phyloP scores from a whole-genome alignment of 177 flowering plant species.

The Vitis hybrid region DNA sequence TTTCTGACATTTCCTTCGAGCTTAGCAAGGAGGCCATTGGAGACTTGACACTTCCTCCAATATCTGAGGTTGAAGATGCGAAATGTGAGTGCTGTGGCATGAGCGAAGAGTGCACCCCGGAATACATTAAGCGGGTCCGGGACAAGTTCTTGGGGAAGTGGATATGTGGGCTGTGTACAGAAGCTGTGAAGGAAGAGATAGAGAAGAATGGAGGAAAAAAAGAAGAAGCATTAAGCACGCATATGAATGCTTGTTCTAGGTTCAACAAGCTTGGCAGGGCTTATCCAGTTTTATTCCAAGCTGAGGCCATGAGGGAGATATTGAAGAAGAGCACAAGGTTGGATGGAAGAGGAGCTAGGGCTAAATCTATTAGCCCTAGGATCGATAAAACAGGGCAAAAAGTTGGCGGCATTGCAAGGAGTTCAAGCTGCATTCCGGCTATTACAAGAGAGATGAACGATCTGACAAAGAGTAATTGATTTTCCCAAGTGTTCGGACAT shows the following conservation, averaged over 20 bases:
- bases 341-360: constrained; percentile 24
- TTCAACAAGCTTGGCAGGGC: constrained; percentile 52
- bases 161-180: constrained; percentile 46
- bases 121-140: constrained; percentile 39
- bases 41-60: constrained; percentile 23
- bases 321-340: constrained; percentile 31
- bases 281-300: constrained; percentile 47
- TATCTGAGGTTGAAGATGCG: constrained; percentile 39
- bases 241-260: constrained; percentile 46
- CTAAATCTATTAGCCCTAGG: constrained; percentile 46
- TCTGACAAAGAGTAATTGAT: constrained; percentile 11
- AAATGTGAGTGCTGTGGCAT: constrained; percentile 54
- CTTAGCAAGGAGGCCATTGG: constrained; percentile 41
- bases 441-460: constrained; percentile 58
- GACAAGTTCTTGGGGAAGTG: constrained; percentile 37
- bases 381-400: constrained; percentile 9
- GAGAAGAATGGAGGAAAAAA: constrained; percentile 44
- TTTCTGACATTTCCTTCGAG: constrained; percentile 67
- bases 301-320: constrained; percentile 59
- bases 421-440: constrained; percentile 86
- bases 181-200: constrained; percentile 52
- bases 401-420: constrained; percentile 55
- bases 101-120: constrained; percentile 49
- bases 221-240: constrained; percentile 42
- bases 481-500: neutral